Percentiles rank a stretch among this genome's conserved stretches.
phyloP scores from a whole-genome alignment of 2,329 filamentous ascomycete species.

The Aspergillus intermedius region DNA sequence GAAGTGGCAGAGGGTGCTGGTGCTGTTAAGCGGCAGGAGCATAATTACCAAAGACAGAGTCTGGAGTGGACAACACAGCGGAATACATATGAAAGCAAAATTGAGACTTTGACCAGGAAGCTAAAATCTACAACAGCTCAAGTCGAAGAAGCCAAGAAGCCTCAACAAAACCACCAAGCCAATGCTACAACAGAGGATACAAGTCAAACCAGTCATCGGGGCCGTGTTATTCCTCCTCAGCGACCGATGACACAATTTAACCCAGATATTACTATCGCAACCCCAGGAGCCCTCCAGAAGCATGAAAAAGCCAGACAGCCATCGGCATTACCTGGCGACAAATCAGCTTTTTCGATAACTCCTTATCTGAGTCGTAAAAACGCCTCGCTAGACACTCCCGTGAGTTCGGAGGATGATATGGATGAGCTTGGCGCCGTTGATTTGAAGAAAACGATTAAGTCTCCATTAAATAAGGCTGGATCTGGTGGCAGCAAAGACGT shows the following conservation, averaged over 20 bases:
- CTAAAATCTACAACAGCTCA: constrained; percentile 64
- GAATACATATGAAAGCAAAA: constrained; percentile 61
- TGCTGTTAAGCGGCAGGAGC: constrained; percentile 43
- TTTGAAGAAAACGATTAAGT: constrained; percentile 5
- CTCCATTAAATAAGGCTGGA: neutral
- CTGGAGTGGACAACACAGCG: constrained; percentile 57
- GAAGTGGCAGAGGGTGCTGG: constrained; percentile 48
- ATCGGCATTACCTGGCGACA: constrained; percentile 65
- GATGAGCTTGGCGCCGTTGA: constrained; percentile 15
- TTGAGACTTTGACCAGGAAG: constrained; percentile 64
- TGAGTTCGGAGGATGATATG: constrained; percentile 21
- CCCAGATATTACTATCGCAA: constrained; percentile 44
- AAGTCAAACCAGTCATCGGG: constrained; percentile 26
- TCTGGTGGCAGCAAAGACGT: neutral
- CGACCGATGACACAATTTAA: constrained; percentile 29
- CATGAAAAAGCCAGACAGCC: constrained; percentile 55
- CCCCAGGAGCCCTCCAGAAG: constrained; percentile 42
- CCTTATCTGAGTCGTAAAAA: constrained; percentile 78
- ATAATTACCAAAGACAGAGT: constrained; percentile 49
- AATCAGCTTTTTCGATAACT: constrained; percentile 88
- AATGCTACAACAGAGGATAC: constrained; percentile 22
- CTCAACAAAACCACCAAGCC: constrained; percentile 35
- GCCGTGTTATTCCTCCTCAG: constrained; percentile 36
- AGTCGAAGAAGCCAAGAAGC: constrained; percentile 58
- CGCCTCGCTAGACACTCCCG: constrained; percentile 41